Evolutionary conservation across 306 rosid species (phyloP).

Genomic region (Quercus rubra): DNA sequence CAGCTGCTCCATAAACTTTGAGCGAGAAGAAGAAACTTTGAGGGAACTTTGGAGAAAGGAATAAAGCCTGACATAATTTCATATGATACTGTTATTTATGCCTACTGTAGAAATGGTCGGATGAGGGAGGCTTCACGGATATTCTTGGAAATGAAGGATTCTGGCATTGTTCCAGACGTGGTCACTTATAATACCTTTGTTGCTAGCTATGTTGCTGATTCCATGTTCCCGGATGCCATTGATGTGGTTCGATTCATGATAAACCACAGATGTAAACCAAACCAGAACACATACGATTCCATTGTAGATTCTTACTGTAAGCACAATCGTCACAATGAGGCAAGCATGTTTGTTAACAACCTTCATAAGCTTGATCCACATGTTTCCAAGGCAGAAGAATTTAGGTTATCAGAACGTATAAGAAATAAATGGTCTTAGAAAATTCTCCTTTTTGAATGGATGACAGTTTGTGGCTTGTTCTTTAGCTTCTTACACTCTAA

Average conservation of each 20-base stretch:
- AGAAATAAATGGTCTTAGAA: slow-evolving; percentile 49
- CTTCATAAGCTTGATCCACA: slow-evolving; percentile 62
- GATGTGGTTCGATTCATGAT: slow-evolving; percentile 83
- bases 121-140: slow-evolving; percentile 80
- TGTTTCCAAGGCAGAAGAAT: slow-evolving; percentile 43
- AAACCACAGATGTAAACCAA: slow-evolving; percentile 78
- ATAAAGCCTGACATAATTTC: slow-evolving; percentile 77
- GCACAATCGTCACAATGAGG: slow-evolving; percentile 60
- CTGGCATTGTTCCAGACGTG: slow-evolving; percentile 70
- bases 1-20: slow-evolving; percentile 67
- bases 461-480: slow-evolving; percentile 12
- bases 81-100: slow-evolving; percentile 73
- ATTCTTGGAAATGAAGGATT: slow-evolving; percentile 68
- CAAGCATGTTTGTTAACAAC: slow-evolving; percentile 49
- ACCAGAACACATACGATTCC: slow-evolving; percentile 74
- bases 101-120: slow-evolving; percentile 75
- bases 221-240: slow-evolving; percentile 71
- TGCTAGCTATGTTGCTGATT: slow-evolving; percentile 71
- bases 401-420: slow-evolving; percentile 61
- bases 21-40: slow-evolving; percentile 64
- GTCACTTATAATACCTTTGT: slow-evolving; percentile 82
- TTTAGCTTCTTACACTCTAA: not conserved
- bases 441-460: slow-evolving; percentile 1
- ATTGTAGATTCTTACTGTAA: slow-evolving; percentile 78
- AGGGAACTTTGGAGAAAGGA: slow-evolving; percentile 67